Evolutionary conservation across 176 grass and related monocot species (phyloP), one percentile per base, ranked within the genome.

Genomic region (Carex kokanica): DNA sequence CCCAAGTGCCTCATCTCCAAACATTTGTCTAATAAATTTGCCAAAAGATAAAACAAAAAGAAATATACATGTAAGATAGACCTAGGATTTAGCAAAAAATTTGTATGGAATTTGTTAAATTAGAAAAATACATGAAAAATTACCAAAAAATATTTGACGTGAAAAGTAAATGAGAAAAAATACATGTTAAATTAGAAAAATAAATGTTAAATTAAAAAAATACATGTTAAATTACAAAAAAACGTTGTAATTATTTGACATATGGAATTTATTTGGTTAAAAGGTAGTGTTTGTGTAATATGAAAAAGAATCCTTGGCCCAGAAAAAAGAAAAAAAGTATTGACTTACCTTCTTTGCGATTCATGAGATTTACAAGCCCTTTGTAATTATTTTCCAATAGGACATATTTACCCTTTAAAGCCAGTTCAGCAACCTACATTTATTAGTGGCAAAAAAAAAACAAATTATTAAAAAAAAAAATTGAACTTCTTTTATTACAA

Each of bases 1-100:
- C 3, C 94, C 94, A 11, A 97, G 85, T 8, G 68, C 94, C 25
- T 86, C 81, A 40, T 97, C 90, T 31, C 94, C 94, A 82, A 97
- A 97, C 90, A 94, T 97, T 91, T 94, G 24, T 80, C 92, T 97
- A 56, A 6, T 9, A 14, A 21, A 54, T 54, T 25, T 31, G 2
- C 49, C 13, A 16, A 29, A 54, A 16, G 10, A 29, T 2, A 20
- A 29, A 64, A 3, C 29, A 64, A 64, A 32, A 34, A 32, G 9
- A 51, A 74, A 49, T 14, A 5, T 51, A 51, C 6, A 25, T n/a
- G 8, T 47, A 9, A 73, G 69, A 0, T 74, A 1, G 20, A 25
- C 20, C 20, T 24, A 74, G 9, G 1, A 49, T 74, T 47, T 73
- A 36, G 34, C 34, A 36, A 36, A 36, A 2, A 36, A 2, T 36